Evolutionary conservation across 176 grass and related monocot genomes (phyloP), one percentile per base, ranked within the genome.

Genomic region (Rhynchospora breviuscula): DNA sequence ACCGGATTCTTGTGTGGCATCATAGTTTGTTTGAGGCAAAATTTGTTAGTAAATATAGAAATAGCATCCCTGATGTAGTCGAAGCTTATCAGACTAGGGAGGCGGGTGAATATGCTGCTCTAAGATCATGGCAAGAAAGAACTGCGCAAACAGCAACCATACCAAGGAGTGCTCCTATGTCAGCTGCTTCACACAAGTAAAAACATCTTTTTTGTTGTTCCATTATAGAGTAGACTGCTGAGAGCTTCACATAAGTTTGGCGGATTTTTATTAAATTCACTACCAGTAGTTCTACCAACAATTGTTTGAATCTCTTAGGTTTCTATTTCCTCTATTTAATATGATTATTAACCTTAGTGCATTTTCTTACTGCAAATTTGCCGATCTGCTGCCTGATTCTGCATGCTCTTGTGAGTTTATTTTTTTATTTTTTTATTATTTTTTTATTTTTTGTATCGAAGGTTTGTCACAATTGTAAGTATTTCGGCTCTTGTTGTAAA

Each of bases 1-100:
- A 66, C 4, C 13, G 1, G 12, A 64, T 88, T 44, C 35, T 92
- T 15, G 18, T 79, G 12, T 47, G 89, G 57, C 9, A 59, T 3
- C 79, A 83, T 66, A 72, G 81, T 17, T 45, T 25, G 26, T 95
- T 92, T 67, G 7, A 67, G n/a, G 52, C 86, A 12, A 85, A 17
- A 48, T 90, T 85, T 82, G 83, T 95, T 1, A 68, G 22, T 11
- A 78, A 8, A 13, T 86, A 87, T 84, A 14, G 56, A 58, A 53
- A 90, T 68, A 47, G 15, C 10, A 40, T 88, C 59, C 90, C 90
- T 69, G 52, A 86, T 66, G 33, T 90, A 57, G 7, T 72, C 1
- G 59, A 90, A 75, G 92, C 78, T 87, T 89, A 89, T 63, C 22
- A 80, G 78, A 66, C 61, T 78, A 44, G 65, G 49, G 31, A 45